Percentiles rank a stretch among this genome's conserved stretches.
Evolutionary conservation across 805 yeast genomes (phyloP).

Genomic region (Grigorovia humatica): DNA sequence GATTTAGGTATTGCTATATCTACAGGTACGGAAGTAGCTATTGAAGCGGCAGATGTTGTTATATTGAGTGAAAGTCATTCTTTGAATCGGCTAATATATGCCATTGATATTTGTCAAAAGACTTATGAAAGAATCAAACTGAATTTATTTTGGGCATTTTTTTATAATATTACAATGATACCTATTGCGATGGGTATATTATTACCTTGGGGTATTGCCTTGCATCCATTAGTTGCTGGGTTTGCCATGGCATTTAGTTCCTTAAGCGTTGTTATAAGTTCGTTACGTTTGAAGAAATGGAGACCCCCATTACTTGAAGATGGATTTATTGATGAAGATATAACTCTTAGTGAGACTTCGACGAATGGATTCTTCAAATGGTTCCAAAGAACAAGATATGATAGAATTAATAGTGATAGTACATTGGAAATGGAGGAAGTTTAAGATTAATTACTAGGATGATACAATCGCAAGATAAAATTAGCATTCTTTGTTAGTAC

Average conservation of each 20-base stretch:
- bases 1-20: conserved; percentile 87
- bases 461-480: too few relatives aligned
- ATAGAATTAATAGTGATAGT: neutral
- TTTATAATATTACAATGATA: conserved; percentile 75
- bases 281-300: conserved; percentile 65
- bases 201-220: conserved; percentile 61
- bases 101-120: conserved; percentile 55
- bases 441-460: neutral
- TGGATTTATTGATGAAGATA: neutral
- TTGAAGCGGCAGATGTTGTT: conserved; percentile 93
- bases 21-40: conserved; percentile 90
- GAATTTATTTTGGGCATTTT: conserved; percentile 79
- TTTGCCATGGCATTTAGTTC: conserved; percentile 91
- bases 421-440: neutral
- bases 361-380: neutral
- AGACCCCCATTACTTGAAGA: conserved; percentile 20
- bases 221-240: conserved; percentile 86
- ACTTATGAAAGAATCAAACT: conserved; percentile 67
- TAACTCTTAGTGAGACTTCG: neutral
- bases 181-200: conserved; percentile 94
- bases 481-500: too few relatives aligned
- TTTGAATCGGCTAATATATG: conserved; percentile 44
- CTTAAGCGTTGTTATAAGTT: conserved; percentile 75
- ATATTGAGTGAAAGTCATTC: conserved; percentile 36
- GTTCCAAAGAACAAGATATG: neutral